Evolutionary conservation across 768 basidiomycete genomes (phyloP).

Genomic region (Cytidiella melzeri): DNA sequence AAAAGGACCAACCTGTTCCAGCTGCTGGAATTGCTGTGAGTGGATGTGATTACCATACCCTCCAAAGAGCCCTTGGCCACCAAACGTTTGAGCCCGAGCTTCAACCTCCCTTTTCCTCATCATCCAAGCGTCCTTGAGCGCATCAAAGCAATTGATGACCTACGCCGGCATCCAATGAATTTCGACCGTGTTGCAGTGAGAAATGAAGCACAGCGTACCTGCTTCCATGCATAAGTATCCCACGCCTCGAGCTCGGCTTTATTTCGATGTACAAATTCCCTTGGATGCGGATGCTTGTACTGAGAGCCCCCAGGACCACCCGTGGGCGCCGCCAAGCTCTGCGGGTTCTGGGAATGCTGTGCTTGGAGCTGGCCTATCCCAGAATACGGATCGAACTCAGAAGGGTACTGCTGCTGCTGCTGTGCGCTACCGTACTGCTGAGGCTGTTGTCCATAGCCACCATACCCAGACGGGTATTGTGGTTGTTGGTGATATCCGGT

Average conservation of each 20-base stretch:
- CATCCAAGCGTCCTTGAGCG: slow-evolving; percentile 63
- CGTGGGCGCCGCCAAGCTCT: background rate
- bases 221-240: slow-evolving; percentile 69
- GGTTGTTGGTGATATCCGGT: background rate
- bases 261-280: slow-evolving; percentile 58
- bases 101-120: slow-evolving; percentile 50
- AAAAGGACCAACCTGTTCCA: slow-evolving; percentile 47
- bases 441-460: slow-evolving; percentile 27
- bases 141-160: slow-evolving; percentile 40
- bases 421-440: background rate
- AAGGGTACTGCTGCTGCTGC: slow-evolving; percentile 22
- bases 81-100: slow-evolving; percentile 37
- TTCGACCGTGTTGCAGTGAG: background rate
- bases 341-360: slow-evolving; percentile 1
- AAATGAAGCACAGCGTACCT: slow-evolving; percentile 23
- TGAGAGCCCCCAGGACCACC: slow-evolving; percentile 2
- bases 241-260: slow-evolving; percentile 67
- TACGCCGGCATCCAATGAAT: background rate
- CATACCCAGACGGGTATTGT: slow-evolving; percentile 28
- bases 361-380: slow-evolving; percentile 8
- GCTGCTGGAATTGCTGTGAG: slow-evolving; percentile 42
- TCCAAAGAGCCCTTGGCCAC: slow-evolving; percentile 36
- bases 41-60: slow-evolving; percentile 17
- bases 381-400: slow-evolving; percentile 38
- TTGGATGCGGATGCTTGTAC: slow-evolving; percentile 51